Evolutionary conservation across 108 stramenopile genomes (phyloP), one percentile per base, ranked within the genome.

Genomic region (Fragilariopsis cylindrus): DNA sequence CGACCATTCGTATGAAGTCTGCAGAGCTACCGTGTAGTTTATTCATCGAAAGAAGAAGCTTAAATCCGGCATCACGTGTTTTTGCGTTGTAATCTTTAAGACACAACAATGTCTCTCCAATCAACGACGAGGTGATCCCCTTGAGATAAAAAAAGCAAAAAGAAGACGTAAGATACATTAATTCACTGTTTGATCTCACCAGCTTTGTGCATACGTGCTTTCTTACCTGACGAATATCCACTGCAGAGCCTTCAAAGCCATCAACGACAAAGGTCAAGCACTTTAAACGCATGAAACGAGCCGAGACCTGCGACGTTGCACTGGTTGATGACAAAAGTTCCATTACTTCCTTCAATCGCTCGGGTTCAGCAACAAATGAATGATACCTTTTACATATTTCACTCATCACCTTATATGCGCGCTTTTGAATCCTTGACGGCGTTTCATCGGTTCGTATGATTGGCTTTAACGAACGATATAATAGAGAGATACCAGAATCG

Each of bases 41-140:
- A n/a, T 87, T 81, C 84, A 96, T 73, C 19, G 91, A 82, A 13
- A 95, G 70, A 7, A 98, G 82, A 19, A 93, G 73, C 66, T 88
- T 82, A 66, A 88, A 93, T 4, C 94, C 96, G n/a, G 86, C 85
- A 30, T 93, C 93, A 43, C 97, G 70, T 3, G 96, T 94, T 70
- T 95, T 92, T n/a, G 79, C 91, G 72, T 97, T 98, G 46, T 92
- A 87, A 84, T 98, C 97, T 81, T 98, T 98, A 55, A 96, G 81
- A 72, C 94, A 97, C 41, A 98, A 85, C 3, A 97, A 62, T 1
- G 94, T 90, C 75, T 97, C 97, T 3, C 87, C 85, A 60, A 85
- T 75, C 11, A 93, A 72, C 30, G 85, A 73, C 30, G 85, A 81
- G 18, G 92, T 79, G 40, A 87, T 73, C 58, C 64, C 73, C 85